Conservation (phyloP, 345 rosid genomes). For the Fremontodendron californicum region DNA sequence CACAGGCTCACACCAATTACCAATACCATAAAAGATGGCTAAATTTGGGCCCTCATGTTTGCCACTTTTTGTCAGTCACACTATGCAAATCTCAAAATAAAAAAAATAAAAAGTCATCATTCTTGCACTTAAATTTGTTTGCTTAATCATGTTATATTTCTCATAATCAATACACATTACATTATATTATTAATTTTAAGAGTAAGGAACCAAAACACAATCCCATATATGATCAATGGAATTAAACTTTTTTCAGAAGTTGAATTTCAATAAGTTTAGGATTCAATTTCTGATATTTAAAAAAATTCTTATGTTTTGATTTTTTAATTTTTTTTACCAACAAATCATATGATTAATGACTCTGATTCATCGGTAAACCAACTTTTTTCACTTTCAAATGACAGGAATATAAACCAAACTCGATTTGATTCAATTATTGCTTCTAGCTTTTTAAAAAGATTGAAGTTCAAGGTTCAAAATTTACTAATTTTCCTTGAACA, state of each 20-base stretch:
- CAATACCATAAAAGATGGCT: conserved; percentile 5
- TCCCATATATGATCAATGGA: not conserved
- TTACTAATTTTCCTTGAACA: not conserved
- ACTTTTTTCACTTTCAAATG: not conserved
- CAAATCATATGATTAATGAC: not conserved
- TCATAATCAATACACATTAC: too few species aligned
- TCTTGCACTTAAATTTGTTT: not conserved
- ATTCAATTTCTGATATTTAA: too few species aligned
- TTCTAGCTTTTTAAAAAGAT: not conserved
- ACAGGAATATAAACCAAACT: not conserved
- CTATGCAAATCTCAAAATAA: not conserved
- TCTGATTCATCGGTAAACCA: not conserved
- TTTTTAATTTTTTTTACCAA: too few species aligned
- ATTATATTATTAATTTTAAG: not conserved
- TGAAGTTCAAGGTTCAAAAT: not conserved
- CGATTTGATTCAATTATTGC: not conserved
- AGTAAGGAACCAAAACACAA: not conserved
- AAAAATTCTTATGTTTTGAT: too few species aligned
- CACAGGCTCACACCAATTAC: not conserved
- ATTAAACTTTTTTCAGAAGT: too few species aligned
- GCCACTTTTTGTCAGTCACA: not conserved
- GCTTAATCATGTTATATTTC: not conserved
- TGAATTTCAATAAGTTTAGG: too few species aligned
- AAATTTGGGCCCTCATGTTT: not conserved
- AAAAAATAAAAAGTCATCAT: not conserved